Percentiles rank a stretch among this genome's conserved stretches.
phyloP scores from a whole-genome alignment of 2,329 filamentous ascomycete species.

The Davidsoniella neocaledoniae region DNA sequence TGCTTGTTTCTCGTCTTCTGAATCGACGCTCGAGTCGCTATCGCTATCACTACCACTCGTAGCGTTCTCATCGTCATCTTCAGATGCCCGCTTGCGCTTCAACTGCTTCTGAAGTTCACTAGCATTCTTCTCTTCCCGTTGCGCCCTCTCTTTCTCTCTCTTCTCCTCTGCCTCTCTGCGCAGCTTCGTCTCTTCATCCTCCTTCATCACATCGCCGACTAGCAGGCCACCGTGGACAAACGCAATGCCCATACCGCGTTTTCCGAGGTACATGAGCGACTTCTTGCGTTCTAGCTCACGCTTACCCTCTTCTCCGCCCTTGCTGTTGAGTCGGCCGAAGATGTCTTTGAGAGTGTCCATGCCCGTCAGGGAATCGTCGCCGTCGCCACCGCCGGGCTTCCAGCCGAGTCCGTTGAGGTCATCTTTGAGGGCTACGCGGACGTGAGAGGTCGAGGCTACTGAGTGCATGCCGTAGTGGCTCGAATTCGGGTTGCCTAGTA shows the following conservation, averaged over 20 bases:
- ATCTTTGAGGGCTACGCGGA: slow-evolving; percentile 73
- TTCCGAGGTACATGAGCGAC: slow-evolving; percentile 55
- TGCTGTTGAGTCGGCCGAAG: slow-evolving; percentile 78
- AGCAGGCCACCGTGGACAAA: slow-evolving; percentile 76
- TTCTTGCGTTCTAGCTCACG: slow-evolving; percentile 46
- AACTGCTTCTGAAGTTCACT: not conserved
- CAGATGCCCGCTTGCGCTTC: slow-evolving; percentile 1
- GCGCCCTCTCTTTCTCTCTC: not conserved
- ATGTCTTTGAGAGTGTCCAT: slow-evolving; percentile 75
- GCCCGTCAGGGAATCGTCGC: slow-evolving; percentile 64
- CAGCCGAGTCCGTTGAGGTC: slow-evolving; percentile 84
- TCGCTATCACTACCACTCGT: not conserved
- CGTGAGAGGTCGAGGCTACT: slow-evolving; percentile 66
- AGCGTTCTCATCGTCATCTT: not conserved
- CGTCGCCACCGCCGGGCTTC: slow-evolving; percentile 37
- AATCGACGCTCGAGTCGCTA: not conserved
- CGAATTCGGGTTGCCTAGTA: slow-evolving; percentile 62
- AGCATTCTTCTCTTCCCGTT: not conserved
- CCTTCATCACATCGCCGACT: slow-evolving; percentile 17
- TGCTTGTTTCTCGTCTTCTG: not conserved
- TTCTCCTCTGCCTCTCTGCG: not conserved
- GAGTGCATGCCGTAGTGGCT: slow-evolving; percentile 62
- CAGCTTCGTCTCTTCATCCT: slow-evolving; percentile 7
- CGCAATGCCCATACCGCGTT: slow-evolving; percentile 54
- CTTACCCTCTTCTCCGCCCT: slow-evolving; percentile 48